Percentiles rank a stretch among this genome's conserved stretches.
phyloP scores from a whole-genome alignment of 2,329 filamentous ascomycete species.

The Gaeumannomyces tritici region DNA sequence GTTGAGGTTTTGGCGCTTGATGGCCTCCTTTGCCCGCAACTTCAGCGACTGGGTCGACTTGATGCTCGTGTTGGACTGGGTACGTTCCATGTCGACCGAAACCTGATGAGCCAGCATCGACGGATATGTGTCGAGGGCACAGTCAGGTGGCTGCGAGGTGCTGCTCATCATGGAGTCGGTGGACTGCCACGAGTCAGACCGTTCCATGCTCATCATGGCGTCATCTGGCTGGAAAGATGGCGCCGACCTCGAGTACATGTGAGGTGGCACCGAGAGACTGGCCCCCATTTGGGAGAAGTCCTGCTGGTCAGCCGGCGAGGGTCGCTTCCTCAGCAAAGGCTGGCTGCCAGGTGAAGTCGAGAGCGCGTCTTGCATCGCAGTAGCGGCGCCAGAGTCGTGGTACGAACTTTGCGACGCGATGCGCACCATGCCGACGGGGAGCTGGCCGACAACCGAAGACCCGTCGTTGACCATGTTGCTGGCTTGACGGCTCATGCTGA shows the following conservation, averaged over 20 bases:
- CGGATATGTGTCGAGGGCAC: slow-evolving; percentile 4
- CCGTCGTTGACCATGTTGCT: slow-evolving; percentile 19
- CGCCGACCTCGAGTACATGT: slow-evolving; percentile 20
- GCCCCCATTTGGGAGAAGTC: slow-evolving; percentile 28
- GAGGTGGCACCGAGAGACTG: slow-evolving; percentile 16
- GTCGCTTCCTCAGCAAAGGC: not conserved
- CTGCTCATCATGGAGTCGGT: not conserved
- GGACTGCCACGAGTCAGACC: slow-evolving; percentile 24
- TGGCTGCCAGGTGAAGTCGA: not conserved
- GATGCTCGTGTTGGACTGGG: slow-evolving; percentile 27
- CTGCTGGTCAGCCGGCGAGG: slow-evolving; percentile 8
- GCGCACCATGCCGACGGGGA: slow-evolving; percentile 19
- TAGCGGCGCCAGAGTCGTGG: not conserved
- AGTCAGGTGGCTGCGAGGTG: not conserved
- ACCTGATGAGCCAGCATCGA: slow-evolving; percentile 2
- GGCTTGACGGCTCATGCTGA: slow-evolving; percentile 19
- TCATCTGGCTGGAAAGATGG: slow-evolving; percentile 16
- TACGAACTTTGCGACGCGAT: slow-evolving; percentile 22
- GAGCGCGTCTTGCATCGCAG: not conserved
- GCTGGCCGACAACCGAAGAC: slow-evolving; percentile 16
- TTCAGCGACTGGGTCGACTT: slow-evolving; percentile 35
- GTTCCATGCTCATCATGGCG: slow-evolving; percentile 27
- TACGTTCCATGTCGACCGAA: slow-evolving; percentile 26
- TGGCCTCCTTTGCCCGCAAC: slow-evolving; percentile 36
- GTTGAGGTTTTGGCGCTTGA: slow-evolving; percentile 34